Evolutionary conservation across 2,329 filamentous ascomycete genomes (phyloP).

Genomic region (Ophiocordyceps australis): DNA sequence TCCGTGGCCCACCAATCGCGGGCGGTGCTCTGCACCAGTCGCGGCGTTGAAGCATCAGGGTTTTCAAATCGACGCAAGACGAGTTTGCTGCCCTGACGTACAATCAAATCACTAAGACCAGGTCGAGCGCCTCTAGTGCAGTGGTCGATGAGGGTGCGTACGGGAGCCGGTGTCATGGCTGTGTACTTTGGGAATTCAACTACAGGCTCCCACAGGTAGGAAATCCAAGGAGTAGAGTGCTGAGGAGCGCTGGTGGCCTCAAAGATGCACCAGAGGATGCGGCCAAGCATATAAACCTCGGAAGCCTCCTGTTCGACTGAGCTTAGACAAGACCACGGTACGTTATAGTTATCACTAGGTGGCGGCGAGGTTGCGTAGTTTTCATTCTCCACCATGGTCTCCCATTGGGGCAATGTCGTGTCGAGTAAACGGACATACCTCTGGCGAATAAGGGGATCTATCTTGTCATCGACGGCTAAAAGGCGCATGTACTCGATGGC

Average conservation of each 20-base stretch:
- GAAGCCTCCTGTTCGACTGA: slow-evolving; percentile 33
- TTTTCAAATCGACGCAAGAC: slow-evolving; percentile 18
- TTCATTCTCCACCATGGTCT: slow-evolving; percentile 18
- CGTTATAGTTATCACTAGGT: slow-evolving; percentile 32
- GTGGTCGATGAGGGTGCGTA: slow-evolving; percentile 28
- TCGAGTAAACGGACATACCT: slow-evolving; percentile 23
- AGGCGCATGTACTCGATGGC: slow-evolving; percentile 38
- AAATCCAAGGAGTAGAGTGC: slow-evolving; percentile 37
- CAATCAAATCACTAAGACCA: slow-evolving; percentile 24
- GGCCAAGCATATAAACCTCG: slow-evolving; percentile 44
- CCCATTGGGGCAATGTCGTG: slow-evolving; percentile 27
- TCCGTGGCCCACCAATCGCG: slow-evolving; percentile 29
- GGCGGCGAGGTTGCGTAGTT: slow-evolving; percentile 28
- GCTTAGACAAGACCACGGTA: slow-evolving; percentile 35
- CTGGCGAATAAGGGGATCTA: slow-evolving; percentile 17
- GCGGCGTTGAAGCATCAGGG: slow-evolving; percentile 13
- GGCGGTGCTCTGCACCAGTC: slow-evolving; percentile 18
- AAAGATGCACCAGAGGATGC: slow-evolving; percentile 44
- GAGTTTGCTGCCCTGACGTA: slow-evolving; percentile 25
- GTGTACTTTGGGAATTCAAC: slow-evolving; percentile 36
- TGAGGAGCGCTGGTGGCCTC: slow-evolving; percentile 41
- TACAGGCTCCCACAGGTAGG: slow-evolving; percentile 35
- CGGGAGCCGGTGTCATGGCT: slow-evolving; percentile 22
- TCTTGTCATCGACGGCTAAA: slow-evolving; percentile 28
- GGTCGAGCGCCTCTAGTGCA: slow-evolving; percentile 30